These are phyloP conservation scores for Plantago major DNA, from an alignment of 257 asterid genomes.

Conservation along the genomic window DNA sequence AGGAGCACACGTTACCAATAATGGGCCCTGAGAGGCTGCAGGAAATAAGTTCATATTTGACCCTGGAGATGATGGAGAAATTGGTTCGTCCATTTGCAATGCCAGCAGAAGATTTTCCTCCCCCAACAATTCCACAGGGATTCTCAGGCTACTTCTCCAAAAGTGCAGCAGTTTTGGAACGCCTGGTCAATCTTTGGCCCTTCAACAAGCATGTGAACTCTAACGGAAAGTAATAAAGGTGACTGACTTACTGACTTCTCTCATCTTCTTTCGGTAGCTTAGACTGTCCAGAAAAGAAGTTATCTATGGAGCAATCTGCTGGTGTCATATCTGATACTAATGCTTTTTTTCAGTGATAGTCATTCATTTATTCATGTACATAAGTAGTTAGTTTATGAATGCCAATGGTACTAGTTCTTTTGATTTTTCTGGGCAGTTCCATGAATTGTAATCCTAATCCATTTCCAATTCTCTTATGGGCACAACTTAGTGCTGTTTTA, in stretches of 20 bases:
- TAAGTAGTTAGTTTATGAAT: not conserved
- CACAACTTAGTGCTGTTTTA: too few relatives aligned
- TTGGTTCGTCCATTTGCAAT: conserved; percentile 78
- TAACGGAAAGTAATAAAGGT: conserved; percentile 36
- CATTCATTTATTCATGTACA: conserved; percentile 10
- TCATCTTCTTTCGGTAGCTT: not conserved
- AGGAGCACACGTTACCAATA: conserved; percentile 84
- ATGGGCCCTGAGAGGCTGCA: conserved; percentile 94
- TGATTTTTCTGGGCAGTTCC: too few relatives aligned
- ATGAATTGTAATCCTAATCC: too few relatives aligned
- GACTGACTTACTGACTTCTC: not conserved
- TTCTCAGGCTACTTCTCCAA: conserved; percentile 90
- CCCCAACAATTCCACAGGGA: conserved; percentile 78
- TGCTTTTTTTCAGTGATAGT: not conserved
- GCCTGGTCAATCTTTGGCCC: conserved; percentile 87
- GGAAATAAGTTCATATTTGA: conserved; percentile 69
- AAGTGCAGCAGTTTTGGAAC: conserved; percentile 80
- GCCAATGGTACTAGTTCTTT: too few relatives aligned
- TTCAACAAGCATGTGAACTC: conserved; percentile 60
- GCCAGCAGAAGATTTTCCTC: conserved; percentile 97
- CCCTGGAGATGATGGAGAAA: conserved; percentile 72
- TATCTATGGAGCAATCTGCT: not conserved
- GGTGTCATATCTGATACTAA: not conserved
- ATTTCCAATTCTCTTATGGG: too few relatives aligned
- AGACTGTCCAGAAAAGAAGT: not conserved